These are phyloP conservation scores for Triangularia verruculosa DNA, from an alignment of 2,329 filamentous ascomycete species.

Conservation along the genomic window DNA sequence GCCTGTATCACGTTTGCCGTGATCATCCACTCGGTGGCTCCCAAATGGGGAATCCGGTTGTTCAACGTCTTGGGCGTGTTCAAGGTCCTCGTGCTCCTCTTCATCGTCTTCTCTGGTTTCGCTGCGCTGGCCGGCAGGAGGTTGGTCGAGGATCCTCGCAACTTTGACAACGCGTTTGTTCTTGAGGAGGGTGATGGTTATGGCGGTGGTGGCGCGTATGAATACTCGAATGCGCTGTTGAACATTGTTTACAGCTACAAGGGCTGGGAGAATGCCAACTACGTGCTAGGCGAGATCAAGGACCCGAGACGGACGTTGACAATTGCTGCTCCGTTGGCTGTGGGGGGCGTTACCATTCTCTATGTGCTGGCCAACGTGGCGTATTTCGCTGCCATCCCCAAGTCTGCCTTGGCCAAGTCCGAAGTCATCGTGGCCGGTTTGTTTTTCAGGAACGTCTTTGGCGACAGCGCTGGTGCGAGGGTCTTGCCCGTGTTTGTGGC, in stretches of 20 bases:
- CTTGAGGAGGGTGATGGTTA: constrained; percentile 43
- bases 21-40: constrained; percentile 48
- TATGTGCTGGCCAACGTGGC: constrained; percentile 64
- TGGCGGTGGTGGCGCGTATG: constrained; percentile 47
- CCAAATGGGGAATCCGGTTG: constrained; percentile 57
- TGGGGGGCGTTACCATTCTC: constrained; percentile 56
- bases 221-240: constrained; percentile 56
- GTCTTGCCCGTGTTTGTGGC: constrained; percentile 50
- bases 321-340: constrained; percentile 56
- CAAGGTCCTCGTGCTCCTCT: constrained; percentile 57
- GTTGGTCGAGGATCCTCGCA: constrained; percentile 48
- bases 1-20: constrained; percentile 54
- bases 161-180: constrained; percentile 55
- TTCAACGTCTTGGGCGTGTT: constrained; percentile 59
- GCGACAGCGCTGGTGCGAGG: constrained; percentile 43
- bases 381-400: constrained; percentile 62
- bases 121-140: constrained; percentile 52
- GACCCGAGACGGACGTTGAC: constrained; percentile 39
- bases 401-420: constrained; percentile 53
- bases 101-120: constrained; percentile 61
- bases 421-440: constrained; percentile 59
- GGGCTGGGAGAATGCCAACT: constrained; percentile 64
- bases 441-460: constrained; percentile 62
- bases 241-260: constrained; percentile 61
- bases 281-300: constrained; percentile 51